Conservation (phyloP, 2,329 filamentous ascomycete species). For the Alternaria hordeiaustralica region DNA sequence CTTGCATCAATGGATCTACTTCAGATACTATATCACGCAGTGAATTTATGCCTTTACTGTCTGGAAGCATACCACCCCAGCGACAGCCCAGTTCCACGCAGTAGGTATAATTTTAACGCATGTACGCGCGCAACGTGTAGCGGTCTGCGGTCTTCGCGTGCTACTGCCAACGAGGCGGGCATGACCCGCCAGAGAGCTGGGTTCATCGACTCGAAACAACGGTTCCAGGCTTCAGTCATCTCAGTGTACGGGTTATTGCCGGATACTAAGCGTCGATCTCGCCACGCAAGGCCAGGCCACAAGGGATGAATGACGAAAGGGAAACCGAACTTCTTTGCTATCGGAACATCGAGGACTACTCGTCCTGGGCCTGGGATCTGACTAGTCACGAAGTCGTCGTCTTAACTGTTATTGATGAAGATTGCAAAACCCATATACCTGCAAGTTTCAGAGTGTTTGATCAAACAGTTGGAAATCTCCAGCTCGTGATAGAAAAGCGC, state of each 20-base stretch:
- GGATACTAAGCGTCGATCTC: background rate
- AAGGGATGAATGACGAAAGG: background rate
- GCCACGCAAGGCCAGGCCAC: background rate
- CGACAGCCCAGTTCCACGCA: background rate
- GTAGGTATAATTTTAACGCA: background rate
- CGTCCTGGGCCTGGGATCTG: background rate
- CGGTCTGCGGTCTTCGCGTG: background rate
- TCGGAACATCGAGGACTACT: background rate
- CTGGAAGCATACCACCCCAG: background rate
- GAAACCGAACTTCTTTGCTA: background rate
- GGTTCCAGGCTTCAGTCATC: background rate
- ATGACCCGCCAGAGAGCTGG: background rate
- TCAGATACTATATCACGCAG: background rate
- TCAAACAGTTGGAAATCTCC: background rate
- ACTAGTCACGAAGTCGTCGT: background rate
- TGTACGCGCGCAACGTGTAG: background rate
- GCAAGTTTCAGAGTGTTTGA: background rate
- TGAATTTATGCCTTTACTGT: background rate
- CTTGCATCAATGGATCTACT: background rate
- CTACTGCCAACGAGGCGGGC: background rate
- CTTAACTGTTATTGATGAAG: background rate
- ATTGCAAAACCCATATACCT: background rate
- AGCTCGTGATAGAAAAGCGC: background rate
- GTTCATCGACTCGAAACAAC: background rate
- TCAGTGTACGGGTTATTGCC: background rate